phyloP scores from a whole-genome alignment of 495 filamentous ascomycete genomes.

The Sordaria brevicollis region DNA sequence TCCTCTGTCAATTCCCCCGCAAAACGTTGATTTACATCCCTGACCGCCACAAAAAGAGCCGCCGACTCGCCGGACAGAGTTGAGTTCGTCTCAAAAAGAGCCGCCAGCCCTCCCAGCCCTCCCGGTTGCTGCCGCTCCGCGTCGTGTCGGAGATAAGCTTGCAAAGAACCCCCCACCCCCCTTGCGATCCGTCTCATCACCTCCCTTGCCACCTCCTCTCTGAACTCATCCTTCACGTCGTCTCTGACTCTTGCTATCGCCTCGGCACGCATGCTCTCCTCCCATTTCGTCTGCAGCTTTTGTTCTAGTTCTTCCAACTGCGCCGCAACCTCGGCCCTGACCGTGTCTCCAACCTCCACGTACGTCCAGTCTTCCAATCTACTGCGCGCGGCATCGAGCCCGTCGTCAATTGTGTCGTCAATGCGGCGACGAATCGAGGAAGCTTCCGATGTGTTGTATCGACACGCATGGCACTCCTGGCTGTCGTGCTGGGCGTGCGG shows the following conservation, averaged over 20 bases:
- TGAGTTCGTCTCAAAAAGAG: background rate
- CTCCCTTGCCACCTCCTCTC: background rate
- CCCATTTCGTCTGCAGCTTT: background rate
- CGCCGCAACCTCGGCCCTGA: background rate
- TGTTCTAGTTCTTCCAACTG: background rate
- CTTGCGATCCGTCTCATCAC: background rate
- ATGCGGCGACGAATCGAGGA: background rate
- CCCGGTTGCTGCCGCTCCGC: no score
- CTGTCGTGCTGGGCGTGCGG: background rate
- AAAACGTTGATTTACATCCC: background rate
- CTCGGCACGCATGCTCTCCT: background rate
- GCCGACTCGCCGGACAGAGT: background rate
- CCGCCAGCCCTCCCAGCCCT: background rate
- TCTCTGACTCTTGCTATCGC: background rate
- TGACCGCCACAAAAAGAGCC: background rate
- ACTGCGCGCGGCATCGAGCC: background rate
- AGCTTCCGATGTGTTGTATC: background rate
- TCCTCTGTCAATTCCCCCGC: background rate
- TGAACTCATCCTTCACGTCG: background rate
- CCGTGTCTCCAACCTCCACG: background rate
- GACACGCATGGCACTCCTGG: background rate
- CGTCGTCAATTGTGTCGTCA: background rate
- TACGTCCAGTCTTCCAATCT: background rate
- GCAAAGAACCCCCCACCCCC: no score
- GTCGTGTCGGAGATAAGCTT: no score